Conservation (phyloP, 129 eudicot genomes). For the Helianthus tuberosus region DNA sequence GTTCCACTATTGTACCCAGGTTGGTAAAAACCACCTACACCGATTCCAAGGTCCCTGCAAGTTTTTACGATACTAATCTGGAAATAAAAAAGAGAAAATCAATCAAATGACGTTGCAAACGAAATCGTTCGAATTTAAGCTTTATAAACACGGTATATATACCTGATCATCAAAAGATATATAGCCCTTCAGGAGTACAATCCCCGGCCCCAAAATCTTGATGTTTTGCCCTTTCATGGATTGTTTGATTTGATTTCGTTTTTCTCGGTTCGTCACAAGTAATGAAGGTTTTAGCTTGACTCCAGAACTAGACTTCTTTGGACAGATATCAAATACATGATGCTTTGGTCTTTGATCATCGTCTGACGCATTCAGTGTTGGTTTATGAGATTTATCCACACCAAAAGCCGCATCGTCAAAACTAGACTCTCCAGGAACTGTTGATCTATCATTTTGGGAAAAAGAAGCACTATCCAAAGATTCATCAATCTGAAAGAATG, state of each 20-base stretch:
- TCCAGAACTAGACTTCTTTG: slow-evolving; percentile 13
- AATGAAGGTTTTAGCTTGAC: slow-evolving; percentile 54
- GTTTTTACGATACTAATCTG: slow-evolving; percentile 56
- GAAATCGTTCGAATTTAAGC: neutral
- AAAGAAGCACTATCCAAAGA: slow-evolving; percentile 16
- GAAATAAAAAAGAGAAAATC: neutral
- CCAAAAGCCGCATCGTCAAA: slow-evolving; percentile 13
- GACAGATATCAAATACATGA: slow-evolving; percentile 61
- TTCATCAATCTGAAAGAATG: slow-evolving; percentile 25
- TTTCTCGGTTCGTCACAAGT: slow-evolving; percentile 40
- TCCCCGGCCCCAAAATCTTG: slow-evolving; percentile 57
- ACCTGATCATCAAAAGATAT: slow-evolving; percentile 72
- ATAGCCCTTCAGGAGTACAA: slow-evolving; percentile 69
- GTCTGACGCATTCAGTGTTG: neutral
- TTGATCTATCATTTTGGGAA: neutral
- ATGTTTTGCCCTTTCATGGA: slow-evolving; percentile 21
- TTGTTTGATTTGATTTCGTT: slow-evolving; percentile 44
- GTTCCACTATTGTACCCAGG: slow-evolving; percentile 66
- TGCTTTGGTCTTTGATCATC: slow-evolving; percentile 2
- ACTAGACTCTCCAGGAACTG: neutral
- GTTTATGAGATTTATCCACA: too few relatives aligned
- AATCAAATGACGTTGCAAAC: neutral
- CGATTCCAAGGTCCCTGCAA: slow-evolving; percentile 64
- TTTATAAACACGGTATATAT: slow-evolving; percentile 20
- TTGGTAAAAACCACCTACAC: slow-evolving; percentile 78